Evolutionary conservation across 768 basidiomycete species (phyloP), one percentile per base, ranked within the genome.

Genomic region (Sporobolomyces roseus): DNA sequence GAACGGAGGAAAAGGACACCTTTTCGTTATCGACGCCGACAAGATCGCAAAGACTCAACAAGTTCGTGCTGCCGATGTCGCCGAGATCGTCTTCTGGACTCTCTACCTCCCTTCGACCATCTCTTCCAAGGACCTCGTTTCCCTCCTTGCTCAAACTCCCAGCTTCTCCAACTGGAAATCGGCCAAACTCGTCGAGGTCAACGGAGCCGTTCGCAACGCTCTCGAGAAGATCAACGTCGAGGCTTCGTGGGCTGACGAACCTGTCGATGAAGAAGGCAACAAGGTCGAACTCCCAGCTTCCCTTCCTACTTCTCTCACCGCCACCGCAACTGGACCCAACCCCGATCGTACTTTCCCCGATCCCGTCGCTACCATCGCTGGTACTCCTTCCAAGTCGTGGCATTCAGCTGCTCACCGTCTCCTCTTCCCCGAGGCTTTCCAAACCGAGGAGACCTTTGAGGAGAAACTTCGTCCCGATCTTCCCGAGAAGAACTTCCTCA

Each of bases 371-470:
- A 87, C 49, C 81, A 67, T 72, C 84, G 33, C 85, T 25, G 72
- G 72, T 35, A 54, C 53, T 61, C 66, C 72, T 19, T 65, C 67
- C 29, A 76, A 77, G 32, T 71, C 87, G 12, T 90, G 90, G 88
- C 89, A 93, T 74, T 86, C 88, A 68, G 89, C 88, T 4, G 90
- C 91, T 21, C 90, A 90, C 49, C 90, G 94, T 75, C 79, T 97
- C 36, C 80, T 97, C 58, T 97, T 96, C 84, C 87, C 89, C 38
- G 83, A 88, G 46, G 86, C 87, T 23, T 94, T 90, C 80, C 80
- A 84, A 21, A 84, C 87, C 12, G 78, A 82, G 27, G 69, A 72
- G 6, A 68, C 70, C 8, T 74, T 75, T 50, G 76, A 74, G 29
- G 74, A 77, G 27, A 77, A 78, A 48, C 79, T 81, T 32, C 90